A percentile compares a stretch with the other conserved stretches of the same genome.
Conservation (phyloP, 306 rosid species). For the Inga laurina region DNA sequence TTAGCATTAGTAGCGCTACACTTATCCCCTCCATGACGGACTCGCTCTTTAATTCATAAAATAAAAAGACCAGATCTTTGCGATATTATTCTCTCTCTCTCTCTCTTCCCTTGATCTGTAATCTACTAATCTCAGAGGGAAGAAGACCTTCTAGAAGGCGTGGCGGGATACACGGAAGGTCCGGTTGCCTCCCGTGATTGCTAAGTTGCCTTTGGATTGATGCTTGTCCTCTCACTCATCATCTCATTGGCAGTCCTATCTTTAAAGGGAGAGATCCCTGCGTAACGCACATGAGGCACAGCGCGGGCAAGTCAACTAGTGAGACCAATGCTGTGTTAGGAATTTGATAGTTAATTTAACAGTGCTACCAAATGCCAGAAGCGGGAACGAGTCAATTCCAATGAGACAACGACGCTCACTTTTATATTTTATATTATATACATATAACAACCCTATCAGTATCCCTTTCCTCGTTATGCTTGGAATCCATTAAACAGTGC, state of each 20-base stretch:
- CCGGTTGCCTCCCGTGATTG: conserved; percentile 18
- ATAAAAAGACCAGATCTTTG: conserved; percentile 10
- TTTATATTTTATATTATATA: background rate
- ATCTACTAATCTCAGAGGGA: conserved; percentile 31
- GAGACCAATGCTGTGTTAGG: background rate
- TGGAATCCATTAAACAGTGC: conserved; percentile 29
- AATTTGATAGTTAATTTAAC: too few relatives aligned
- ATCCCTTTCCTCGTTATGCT: background rate
- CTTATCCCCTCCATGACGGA: conserved; percentile 43
- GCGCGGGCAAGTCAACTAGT: background rate
- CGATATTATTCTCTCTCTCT: background rate
- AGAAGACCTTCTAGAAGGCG: conserved; percentile 1
- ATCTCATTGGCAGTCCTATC: conserved; percentile 23
- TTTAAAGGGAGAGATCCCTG: background rate
- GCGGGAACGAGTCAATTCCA: conserved; percentile 35
- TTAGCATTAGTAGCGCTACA: conserved; percentile 30
- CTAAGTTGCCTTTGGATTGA: conserved; percentile 5
- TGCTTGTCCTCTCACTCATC: conserved; percentile 2
- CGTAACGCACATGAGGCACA: background rate
- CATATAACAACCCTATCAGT: background rate
- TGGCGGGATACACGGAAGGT: background rate
- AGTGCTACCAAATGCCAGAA: background rate
- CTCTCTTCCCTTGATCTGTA: background rate
- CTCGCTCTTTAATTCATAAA: background rate
- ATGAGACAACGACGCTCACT: conserved; percentile 24